Evolutionary conservation across 2,329 filamentous ascomycete species (phyloP).

Genomic region (Leptographium radiaticola): DNA sequence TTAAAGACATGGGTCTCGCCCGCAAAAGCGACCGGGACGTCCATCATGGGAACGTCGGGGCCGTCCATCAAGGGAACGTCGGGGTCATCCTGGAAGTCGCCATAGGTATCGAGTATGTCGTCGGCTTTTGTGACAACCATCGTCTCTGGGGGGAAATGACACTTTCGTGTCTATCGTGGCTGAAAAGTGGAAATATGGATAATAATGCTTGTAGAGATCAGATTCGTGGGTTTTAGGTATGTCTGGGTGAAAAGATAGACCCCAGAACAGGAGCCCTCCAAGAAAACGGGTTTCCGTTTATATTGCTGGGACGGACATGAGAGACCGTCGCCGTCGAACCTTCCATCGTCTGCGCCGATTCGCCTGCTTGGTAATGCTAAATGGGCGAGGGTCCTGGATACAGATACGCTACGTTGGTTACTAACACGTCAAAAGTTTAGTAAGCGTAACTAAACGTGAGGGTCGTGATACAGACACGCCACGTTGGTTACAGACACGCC

Average conservation of each 20-base stretch:
- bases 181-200: no score
- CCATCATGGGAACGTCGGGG: background rate
- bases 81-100: background rate
- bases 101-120: background rate
- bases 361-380: slow-evolving; percentile 8
- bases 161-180: no score
- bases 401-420: no score
- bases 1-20: slow-evolving; percentile 11
- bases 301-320: background rate
- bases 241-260: background rate
- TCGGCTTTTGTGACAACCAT: no score
- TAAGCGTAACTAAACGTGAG: no score
- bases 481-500: no score
- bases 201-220: no score
- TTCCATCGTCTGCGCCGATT: background rate
- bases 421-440: no score
- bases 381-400: no score
- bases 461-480: no score
- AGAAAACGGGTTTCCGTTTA: background rate
- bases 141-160: no score
- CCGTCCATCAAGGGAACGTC: background rate
- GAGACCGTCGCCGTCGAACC: slow-evolving; percentile 3
- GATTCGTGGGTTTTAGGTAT: no score
- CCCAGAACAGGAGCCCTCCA: background rate
- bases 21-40: slow-evolving; percentile 11